Evolutionary conservation across 768 basidiomycete species (phyloP).

Genomic region (Atractiella rhizophila): DNA sequence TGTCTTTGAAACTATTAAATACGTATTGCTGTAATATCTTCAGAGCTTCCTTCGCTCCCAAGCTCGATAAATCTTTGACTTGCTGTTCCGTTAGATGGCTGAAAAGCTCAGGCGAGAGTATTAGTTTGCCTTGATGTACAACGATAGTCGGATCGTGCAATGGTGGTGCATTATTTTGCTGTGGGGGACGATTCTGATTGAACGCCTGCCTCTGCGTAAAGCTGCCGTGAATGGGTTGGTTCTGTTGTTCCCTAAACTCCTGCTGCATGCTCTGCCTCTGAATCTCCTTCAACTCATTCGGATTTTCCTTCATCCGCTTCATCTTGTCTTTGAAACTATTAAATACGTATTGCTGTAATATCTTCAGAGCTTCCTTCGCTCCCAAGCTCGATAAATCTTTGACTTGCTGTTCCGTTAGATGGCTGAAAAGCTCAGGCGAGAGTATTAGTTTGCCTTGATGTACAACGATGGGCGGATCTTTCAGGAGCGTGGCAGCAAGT

Average conservation of each 20-base stretch:
- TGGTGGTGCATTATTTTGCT: too few relatives aligned
- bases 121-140: conserved; percentile 54
- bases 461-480: conserved; percentile 40
- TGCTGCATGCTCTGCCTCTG: too few relatives aligned
- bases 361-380: conserved; percentile 51
- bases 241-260: too few relatives aligned
- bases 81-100: conserved; percentile 46
- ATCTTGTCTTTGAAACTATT: too few relatives aligned
- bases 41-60: conserved; percentile 59
- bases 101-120: conserved; percentile 66
- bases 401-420: conserved; percentile 45
- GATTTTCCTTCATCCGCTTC: too few relatives aligned
- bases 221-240: too few relatives aligned
- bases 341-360: conserved; percentile 62
- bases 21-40: conserved; percentile 61
- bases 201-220: too few relatives aligned
- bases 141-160: conserved; percentile 41
- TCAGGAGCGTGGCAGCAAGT: too few relatives aligned
- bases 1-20: too few relatives aligned
- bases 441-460: conserved; percentile 64
- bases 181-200: too few relatives aligned
- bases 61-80: conserved; percentile 45
- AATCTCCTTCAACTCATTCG: too few relatives aligned
- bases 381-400: conserved; percentile 53
- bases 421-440: conserved; percentile 59